Evolutionary conservation across 2,329 filamentous ascomycete species (phyloP), one percentile per base, ranked within the genome.

Genomic region (Alternaria novae-zelandiae): DNA sequence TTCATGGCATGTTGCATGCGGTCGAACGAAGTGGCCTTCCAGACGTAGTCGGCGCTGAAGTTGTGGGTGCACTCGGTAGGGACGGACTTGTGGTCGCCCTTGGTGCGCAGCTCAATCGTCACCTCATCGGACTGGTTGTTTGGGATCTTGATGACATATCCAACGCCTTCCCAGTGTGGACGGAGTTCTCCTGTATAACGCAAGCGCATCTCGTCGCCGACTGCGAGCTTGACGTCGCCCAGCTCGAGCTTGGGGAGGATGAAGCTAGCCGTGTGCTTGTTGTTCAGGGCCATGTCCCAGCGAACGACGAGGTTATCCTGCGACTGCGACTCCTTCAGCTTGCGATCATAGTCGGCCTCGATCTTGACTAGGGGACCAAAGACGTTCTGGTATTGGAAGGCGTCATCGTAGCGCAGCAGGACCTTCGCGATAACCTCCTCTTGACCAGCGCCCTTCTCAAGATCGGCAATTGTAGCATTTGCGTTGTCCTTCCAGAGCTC

Each of bases 1-100:
- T 97, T 98, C 95, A 99, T 98, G 58, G 96, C 96, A 70, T 94
- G 89, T 80, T 99, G 96, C 96, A 99, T 99, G 67, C 96, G 94
- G 77, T 99, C 96, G 78, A 99, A 99, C 0, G 95, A 98, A 0
- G 96, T 99, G 13, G 96, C 96, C 80, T 99, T 99, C 96, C 96
- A 99, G 59, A 99, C 96, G 76, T 99, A 99, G 79, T 99, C 96
- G 69, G 95, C 96, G 15, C 94, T 97, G 82, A 99, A 99, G 80
- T 97, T 97, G 82, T 97, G 93, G 0, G 95, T 97, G 80, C 95
- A 96, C 75, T 99, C 95, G 0, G 93, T 97, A 0, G 96, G 96
- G 1, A 98, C 93, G 26, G 91, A 93, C 81, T 98, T 98, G 83
- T 98, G 94, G 78, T 97, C 97, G 65, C 93, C 94, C 67, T 96